These are phyloP conservation scores for Passalora sequoiae DNA, from an alignment of 2,329 filamentous ascomycete species.

Conservation along the genomic window DNA sequence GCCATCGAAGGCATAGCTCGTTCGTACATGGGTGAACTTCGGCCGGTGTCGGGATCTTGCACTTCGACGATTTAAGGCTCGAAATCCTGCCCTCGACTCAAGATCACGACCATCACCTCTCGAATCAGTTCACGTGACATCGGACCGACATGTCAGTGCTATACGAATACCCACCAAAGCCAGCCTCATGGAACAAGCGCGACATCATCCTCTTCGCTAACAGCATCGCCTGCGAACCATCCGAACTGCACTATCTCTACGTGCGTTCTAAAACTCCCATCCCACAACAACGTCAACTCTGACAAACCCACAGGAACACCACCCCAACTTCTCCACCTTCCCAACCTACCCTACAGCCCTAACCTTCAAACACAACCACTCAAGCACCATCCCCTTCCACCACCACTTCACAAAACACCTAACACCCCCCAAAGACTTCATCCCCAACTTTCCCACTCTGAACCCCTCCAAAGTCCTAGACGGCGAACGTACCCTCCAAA, in stretches of 20 bases:
- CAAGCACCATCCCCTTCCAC: slow-evolving; percentile 66
- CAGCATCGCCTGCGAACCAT: slow-evolving; percentile 73
- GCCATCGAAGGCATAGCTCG: too few relatives aligned
- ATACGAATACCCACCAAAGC: slow-evolving; percentile 66
- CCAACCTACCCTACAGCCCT: slow-evolving; percentile 82
- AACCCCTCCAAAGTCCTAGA: slow-evolving; percentile 71
- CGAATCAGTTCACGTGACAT: too few relatives aligned
- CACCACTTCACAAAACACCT: slow-evolving; percentile 70
- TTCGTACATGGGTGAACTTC: too few relatives aligned
- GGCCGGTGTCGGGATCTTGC: too few relatives aligned
- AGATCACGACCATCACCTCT: slow-evolving; percentile 3
- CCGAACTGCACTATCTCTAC: slow-evolving; percentile 89
- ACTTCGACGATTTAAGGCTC: too few relatives aligned
- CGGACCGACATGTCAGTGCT: background rate
- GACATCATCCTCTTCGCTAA: slow-evolving; percentile 85
- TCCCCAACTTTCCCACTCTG: slow-evolving; percentile 70
- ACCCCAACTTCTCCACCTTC: slow-evolving; percentile 79
- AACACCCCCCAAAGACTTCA: slow-evolving; percentile 39
- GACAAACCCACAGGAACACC: slow-evolving; percentile 61
- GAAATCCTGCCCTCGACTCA: background rate
- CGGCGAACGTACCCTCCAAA: slow-evolving; percentile 66
- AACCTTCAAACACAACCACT: slow-evolving; percentile 68
- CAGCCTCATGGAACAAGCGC: slow-evolving; percentile 70
- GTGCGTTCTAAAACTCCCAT: slow-evolving; percentile 48
- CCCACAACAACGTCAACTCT: slow-evolving; percentile 5